Evolutionary conservation across 371 early-diverging fungal genomes (phyloP).

Genomic region (Lichtheimia ramosa): DNA sequence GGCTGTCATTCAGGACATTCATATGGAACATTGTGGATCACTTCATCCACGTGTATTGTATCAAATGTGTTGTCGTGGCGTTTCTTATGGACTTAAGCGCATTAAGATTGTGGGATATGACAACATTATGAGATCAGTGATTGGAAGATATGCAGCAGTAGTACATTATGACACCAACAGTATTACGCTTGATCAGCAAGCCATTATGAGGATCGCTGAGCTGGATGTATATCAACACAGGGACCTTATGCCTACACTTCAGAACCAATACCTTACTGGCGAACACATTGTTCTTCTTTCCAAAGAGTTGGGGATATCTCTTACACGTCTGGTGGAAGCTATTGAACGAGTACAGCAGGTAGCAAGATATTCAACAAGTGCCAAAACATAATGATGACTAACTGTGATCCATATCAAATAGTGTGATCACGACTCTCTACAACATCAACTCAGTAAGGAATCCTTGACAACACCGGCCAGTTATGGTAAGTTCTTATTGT

Average conservation of each 20-base stretch:
- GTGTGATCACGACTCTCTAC: too few species aligned
- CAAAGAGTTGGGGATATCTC: slow-evolving; percentile 7
- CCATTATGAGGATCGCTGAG: slow-evolving; percentile 22
- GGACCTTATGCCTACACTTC: slow-evolving; percentile 8
- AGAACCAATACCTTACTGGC: slow-evolving; percentile 19
- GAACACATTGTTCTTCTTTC: slow-evolving; percentile 21
- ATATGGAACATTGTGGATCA: slow-evolving; percentile 20
- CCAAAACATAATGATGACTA: too few species aligned
- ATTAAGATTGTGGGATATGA: slow-evolving; percentile 11
- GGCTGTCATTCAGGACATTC: slow-evolving; percentile 5
- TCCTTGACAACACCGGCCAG: too few species aligned
- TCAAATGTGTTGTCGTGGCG: slow-evolving; percentile 9
- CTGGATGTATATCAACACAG: slow-evolving; percentile 3
- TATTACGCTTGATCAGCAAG: slow-evolving; percentile 11
- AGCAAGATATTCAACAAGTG: background rate
- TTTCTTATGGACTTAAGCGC: background rate
- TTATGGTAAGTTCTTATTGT: too few species aligned
- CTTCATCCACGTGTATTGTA: slow-evolving; percentile 15
- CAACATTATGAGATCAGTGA: background rate
- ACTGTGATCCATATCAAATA: too few species aligned
- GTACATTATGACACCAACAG: background rate
- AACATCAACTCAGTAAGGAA: too few species aligned
- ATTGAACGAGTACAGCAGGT: slow-evolving; percentile 22
- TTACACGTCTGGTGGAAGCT: slow-evolving; percentile 2
- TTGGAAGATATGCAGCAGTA: background rate